Evolutionary conservation across 2,329 filamentous ascomycete genomes (phyloP).

Genomic region (Xylariaceae sp.): DNA sequence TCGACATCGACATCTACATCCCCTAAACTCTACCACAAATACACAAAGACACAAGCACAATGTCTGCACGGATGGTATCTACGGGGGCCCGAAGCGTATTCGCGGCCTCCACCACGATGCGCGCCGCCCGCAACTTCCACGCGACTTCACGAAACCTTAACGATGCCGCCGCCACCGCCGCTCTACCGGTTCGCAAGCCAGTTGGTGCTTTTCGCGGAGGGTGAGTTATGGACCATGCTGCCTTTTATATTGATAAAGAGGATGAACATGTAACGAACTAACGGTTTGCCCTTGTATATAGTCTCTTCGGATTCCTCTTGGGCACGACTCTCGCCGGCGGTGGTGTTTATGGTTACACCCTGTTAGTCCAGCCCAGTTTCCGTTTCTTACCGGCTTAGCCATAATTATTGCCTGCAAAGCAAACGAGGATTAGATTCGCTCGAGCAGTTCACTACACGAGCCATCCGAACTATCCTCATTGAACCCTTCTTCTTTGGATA

Average conservation of each 20-base stretch:
- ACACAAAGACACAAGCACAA: constrained; percentile 40
- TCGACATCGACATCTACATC: not conserved
- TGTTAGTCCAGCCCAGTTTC: constrained; percentile 48
- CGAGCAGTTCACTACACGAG: not conserved
- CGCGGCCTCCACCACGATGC: constrained; percentile 32
- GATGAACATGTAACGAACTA: not conserved
- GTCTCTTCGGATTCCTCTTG: constrained; percentile 89
- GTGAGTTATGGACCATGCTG: constrained; percentile 48
- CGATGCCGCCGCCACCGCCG: constrained; percentile 50
- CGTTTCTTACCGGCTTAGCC: not conserved
- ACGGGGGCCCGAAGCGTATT: constrained; percentile 48
- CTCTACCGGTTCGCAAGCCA: constrained; percentile 63
- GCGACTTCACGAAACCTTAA: constrained; percentile 53
- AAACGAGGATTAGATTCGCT: not conserved
- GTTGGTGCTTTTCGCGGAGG: constrained; percentile 68
- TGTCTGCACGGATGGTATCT: constrained; percentile 56
- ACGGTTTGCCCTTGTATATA: constrained; percentile 45
- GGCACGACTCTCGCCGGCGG: constrained; percentile 80
- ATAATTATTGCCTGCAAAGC: not conserved
- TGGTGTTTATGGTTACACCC: constrained; percentile 88
- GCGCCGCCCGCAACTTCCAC: constrained; percentile 54
- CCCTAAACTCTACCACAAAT: not conserved
- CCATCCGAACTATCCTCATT: not conserved
- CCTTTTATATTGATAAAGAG: not conserved
- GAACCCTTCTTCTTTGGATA: not conserved